Conservation (phyloP, 805 yeast genomes). For the Metschnikowia gelsemii region DNA sequence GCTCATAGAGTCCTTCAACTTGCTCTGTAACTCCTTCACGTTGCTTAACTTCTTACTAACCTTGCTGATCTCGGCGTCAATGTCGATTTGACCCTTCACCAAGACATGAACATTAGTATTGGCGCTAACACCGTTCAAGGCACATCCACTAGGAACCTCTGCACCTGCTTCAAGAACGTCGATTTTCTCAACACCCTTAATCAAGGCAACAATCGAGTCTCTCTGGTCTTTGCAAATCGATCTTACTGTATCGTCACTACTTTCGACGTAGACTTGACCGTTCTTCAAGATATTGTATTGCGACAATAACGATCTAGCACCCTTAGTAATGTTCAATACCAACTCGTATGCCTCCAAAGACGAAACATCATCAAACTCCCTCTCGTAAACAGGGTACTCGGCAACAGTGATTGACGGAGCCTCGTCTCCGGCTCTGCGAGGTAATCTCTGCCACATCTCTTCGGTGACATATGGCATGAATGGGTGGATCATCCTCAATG, state of each 20-base stretch:
- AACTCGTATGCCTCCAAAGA: conserved; percentile 79
- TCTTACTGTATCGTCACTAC: conserved; percentile 47
- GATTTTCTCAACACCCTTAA: conserved; percentile 83
- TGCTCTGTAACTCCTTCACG: conserved; percentile 56
- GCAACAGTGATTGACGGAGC: conserved; percentile 77
- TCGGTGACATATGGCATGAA: conserved; percentile 97
- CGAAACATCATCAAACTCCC: conserved; percentile 59
- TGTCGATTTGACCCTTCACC: conserved; percentile 92
- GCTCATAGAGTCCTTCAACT: conserved; percentile 69
- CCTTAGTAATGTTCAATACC: conserved; percentile 81
- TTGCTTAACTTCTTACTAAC: conserved; percentile 73
- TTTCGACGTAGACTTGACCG: conserved; percentile 81
- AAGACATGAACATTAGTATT: conserved; percentile 82
- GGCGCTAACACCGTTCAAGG: conserved; percentile 76
- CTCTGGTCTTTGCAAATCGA: conserved; percentile 66
- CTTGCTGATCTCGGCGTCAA: conserved; percentile 86
- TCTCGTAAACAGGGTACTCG: conserved; percentile 65
- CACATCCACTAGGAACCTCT: conserved; percentile 86
- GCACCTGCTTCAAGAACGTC: conserved; percentile 54
- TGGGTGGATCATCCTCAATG: conserved; percentile 90
- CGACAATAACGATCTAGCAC: conserved; percentile 86
- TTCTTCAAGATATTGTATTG: conserved; percentile 88
- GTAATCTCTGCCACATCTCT: conserved; percentile 98
- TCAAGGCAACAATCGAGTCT: conserved; percentile 84
- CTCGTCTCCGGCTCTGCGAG: conserved; percentile 73